phyloP scores from a whole-genome alignment of 768 basidiomycete genomes.

The Ramaria sp. region DNA sequence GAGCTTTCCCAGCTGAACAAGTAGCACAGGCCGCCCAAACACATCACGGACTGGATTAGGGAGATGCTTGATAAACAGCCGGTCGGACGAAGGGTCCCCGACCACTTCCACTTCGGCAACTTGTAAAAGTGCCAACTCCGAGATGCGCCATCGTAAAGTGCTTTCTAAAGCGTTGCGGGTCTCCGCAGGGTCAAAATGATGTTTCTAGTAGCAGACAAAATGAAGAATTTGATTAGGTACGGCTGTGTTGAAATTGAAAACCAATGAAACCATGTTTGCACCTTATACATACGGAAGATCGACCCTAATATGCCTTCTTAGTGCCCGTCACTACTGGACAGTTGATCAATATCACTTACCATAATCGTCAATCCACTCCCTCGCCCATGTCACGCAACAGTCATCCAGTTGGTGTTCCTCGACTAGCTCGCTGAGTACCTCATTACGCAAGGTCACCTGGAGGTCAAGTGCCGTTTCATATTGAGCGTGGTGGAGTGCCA shows the following conservation, averaged over 20 bases:
- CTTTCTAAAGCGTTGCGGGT: slow-evolving; percentile 48
- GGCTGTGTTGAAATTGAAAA: slow-evolving; percentile 3
- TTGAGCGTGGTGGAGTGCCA: slow-evolving; percentile 40
- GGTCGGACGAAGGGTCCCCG: slow-evolving; percentile 13
- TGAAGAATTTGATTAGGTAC: slow-evolving; percentile 7
- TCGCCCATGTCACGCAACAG: slow-evolving; percentile 39
- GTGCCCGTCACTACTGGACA: not conserved
- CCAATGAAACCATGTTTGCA: slow-evolving; percentile 1
- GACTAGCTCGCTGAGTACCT: slow-evolving; percentile 48
- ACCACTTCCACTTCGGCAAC: not conserved
- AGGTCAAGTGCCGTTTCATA: slow-evolving; percentile 34
- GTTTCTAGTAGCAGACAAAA: slow-evolving; percentile 33
- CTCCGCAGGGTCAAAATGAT: slow-evolving; percentile 54
- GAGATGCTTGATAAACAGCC: slow-evolving; percentile 38
- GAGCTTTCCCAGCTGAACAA: slow-evolving; percentile 38
- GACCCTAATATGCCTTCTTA: slow-evolving; percentile 14
- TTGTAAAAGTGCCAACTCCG: not conserved
- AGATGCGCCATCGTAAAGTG: slow-evolving; percentile 43
- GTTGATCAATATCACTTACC: slow-evolving; percentile 32
- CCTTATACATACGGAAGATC: slow-evolving; percentile 38
- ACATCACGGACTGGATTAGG: slow-evolving; percentile 46
- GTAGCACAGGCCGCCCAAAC: slow-evolving; percentile 53
- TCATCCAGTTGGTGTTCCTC: slow-evolving; percentile 46
- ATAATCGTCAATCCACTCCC: slow-evolving; percentile 55
- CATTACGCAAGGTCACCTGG: slow-evolving; percentile 40